Evolutionary conservation across 495 filamentous ascomycete species (phyloP).

Genomic region (Penicillium soppii): DNA sequence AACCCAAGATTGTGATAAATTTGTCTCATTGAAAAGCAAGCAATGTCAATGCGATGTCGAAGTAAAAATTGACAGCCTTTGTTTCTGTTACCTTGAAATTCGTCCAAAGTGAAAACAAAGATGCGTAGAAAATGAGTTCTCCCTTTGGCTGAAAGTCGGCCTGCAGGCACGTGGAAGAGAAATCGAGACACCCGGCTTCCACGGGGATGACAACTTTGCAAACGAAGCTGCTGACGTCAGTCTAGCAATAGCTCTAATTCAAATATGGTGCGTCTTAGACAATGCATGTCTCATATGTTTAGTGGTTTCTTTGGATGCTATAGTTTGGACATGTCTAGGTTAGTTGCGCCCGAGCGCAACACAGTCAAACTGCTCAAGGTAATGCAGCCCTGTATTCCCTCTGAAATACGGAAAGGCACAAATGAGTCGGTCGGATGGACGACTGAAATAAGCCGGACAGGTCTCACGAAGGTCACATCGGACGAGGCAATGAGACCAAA

Average conservation of each 20-base stretch:
- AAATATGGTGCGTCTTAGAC: conserved; percentile 8
- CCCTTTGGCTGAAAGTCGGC: not conserved
- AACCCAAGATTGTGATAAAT: not conserved
- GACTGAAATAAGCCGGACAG: not conserved
- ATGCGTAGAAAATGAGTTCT: not conserved
- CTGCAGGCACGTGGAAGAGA: not conserved
- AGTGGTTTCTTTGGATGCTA: not conserved
- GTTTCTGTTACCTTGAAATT: no score
- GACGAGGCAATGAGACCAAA: not conserved
- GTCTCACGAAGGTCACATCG: not conserved
- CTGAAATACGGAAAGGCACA: not conserved
- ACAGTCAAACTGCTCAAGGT: not conserved
- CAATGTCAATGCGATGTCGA: not conserved
- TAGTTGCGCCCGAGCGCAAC: not conserved
- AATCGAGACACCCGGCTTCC: not conserved
- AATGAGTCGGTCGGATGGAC: not conserved
- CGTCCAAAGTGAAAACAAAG: not conserved
- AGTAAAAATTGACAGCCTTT: no score
- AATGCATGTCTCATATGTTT: conserved; percentile 15
- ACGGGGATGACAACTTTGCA: not conserved
- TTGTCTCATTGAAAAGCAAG: not conserved
- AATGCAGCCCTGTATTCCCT: not conserved
- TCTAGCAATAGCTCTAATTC: conserved; percentile 3
- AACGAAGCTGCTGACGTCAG: conserved; percentile 8
- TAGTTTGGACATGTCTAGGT: not conserved